Conservation (phyloP, 2,329 filamentous ascomycete species). For the Colletotrichum sp. region DNA sequence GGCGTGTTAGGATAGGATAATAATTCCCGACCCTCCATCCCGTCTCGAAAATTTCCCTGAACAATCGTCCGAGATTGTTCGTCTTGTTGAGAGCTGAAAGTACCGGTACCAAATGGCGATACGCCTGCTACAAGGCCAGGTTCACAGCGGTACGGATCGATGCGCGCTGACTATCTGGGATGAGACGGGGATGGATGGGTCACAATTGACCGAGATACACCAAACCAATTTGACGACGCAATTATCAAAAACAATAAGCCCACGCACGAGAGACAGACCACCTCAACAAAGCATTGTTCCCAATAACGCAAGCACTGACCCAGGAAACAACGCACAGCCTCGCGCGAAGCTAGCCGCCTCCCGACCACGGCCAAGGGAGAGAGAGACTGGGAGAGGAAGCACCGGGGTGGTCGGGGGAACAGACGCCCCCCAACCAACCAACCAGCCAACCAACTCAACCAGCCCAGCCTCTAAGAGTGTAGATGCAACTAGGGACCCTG, state of each 20-base stretch:
- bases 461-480: background rate
- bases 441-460: background rate
- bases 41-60: background rate
- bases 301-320: background rate
- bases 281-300: conserved; percentile 18
- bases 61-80: background rate
- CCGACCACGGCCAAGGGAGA: background rate
- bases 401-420: background rate
- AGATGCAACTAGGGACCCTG: background rate
- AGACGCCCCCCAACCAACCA: background rate
- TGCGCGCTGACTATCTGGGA: background rate
- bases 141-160: background rate
- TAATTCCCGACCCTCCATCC: conserved; percentile 14
- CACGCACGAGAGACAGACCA: background rate
- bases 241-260: background rate
- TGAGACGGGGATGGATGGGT: background rate
- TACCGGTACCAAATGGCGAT: background rate
- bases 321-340: conserved; percentile 6
- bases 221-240: background rate
- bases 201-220: background rate
- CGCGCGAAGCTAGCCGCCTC: background rate
- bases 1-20: background rate
- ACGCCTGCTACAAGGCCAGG: background rate
- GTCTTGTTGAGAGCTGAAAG: background rate
- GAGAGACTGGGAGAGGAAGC: background rate